A percentile compares a stretch with the other conserved stretches of the same genome.
Evolutionary conservation across 768 basidiomycete species (phyloP).

Genomic region (Mycena floridula): DNA sequence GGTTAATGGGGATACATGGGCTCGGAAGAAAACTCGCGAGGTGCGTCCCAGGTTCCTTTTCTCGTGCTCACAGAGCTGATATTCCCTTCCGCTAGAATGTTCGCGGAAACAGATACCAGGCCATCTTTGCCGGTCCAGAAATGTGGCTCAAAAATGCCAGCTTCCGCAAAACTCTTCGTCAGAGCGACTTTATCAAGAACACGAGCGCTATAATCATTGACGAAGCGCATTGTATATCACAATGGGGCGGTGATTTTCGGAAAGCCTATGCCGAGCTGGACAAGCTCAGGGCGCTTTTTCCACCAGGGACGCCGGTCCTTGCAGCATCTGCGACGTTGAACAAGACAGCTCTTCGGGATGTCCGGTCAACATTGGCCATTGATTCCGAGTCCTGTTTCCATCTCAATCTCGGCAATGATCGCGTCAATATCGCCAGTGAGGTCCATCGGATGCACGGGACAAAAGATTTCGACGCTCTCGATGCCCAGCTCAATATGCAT

Average conservation of each 20-base stretch:
- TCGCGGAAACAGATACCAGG: conserved; percentile 14
- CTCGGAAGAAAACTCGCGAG: conserved; percentile 15
- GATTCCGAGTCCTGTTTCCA: conserved; percentile 15
- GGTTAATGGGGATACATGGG: conserved; percentile 31
- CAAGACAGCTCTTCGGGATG: conserved; percentile 15
- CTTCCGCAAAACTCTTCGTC: conserved; percentile 19
- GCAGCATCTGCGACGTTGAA: conserved; percentile 16
- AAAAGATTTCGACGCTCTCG: conserved; percentile 17
- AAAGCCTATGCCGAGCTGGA: conserved; percentile 11
- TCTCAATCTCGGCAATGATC: conserved; percentile 32
- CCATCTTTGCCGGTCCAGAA: conserved; percentile 31
- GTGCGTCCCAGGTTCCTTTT: conserved; percentile 14
- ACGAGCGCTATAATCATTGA: conserved; percentile 14
- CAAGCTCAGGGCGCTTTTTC: conserved; percentile 11
- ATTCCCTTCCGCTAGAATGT: conserved; percentile 17
- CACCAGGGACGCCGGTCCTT: conserved; percentile 11
- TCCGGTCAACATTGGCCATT: conserved; percentile 18
- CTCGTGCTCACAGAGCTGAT: not conserved
- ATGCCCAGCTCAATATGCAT: conserved; percentile 5
- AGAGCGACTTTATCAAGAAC: conserved; percentile 11
- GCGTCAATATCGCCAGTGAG: conserved; percentile 25
- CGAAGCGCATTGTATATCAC: conserved; percentile 20
- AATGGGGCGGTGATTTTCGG: conserved; percentile 20
- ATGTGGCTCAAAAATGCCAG: conserved; percentile 28
- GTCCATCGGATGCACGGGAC: conserved; percentile 16